These are phyloP conservation scores for Cercospora berteroae DNA, from an alignment of 2,329 filamentous ascomycete species.

Conservation along the genomic window DNA sequence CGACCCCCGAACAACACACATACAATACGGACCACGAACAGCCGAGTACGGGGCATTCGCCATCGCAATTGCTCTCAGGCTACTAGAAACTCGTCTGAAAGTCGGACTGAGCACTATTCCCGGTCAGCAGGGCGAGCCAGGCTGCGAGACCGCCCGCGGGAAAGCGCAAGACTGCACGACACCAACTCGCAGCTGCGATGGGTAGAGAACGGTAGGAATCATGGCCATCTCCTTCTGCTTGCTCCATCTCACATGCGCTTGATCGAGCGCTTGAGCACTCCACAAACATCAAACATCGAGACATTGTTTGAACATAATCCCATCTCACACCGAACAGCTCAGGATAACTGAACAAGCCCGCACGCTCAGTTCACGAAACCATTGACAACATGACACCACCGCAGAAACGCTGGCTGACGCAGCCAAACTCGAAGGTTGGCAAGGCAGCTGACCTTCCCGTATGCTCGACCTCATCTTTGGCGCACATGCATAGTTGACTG, in stretches of 20 bases:
- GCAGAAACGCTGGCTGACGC: conserved; percentile 32
- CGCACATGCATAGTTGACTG: neutral
- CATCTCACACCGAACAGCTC: neutral
- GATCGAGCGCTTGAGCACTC: neutral
- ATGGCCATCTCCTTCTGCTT: neutral
- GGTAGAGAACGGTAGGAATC: neutral
- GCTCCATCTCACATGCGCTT: neutral
- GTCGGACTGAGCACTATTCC: neutral
- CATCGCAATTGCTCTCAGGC: neutral
- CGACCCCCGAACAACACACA: neutral
- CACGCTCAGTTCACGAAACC: neutral
- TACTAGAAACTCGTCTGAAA: neutral
- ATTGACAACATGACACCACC: conserved; percentile 12
- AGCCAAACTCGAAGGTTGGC: conserved; percentile 30
- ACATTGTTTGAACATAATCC: conserved; percentile 1
- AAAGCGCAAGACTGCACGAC: neutral
- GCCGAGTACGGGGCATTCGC: neutral
- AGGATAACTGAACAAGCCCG: neutral
- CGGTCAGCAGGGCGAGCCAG: neutral
- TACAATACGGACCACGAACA: neutral
- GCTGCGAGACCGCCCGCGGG: neutral
- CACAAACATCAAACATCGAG: conserved; percentile 1
- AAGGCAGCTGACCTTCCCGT: conserved; percentile 29
- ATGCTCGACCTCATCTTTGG: neutral
- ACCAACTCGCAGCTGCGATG: neutral